Evolutionary conservation across 768 basidiomycete genomes (phyloP).

Genomic region (Tylopilus plumbeoviolaceoides): DNA sequence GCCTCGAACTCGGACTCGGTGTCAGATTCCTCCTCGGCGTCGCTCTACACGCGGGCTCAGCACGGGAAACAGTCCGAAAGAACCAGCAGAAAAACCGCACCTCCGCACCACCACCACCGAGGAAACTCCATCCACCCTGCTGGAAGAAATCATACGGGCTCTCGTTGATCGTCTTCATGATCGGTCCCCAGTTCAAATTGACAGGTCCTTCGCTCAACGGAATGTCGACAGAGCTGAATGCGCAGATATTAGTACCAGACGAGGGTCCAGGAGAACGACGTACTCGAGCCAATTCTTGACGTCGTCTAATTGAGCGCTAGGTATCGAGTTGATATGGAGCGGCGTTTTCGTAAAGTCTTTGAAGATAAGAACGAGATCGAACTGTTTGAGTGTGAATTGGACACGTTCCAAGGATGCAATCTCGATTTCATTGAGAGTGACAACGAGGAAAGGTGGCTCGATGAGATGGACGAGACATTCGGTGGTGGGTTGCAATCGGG

Average conservation of each 20-base stretch:
- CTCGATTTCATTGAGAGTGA: slow-evolving; percentile 92
- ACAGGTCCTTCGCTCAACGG: slow-evolving; percentile 93
- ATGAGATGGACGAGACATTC: slow-evolving; percentile 95
- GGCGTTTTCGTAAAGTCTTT: slow-evolving; percentile 92
- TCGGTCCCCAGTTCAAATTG: slow-evolving; percentile 96
- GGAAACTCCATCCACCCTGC: slow-evolving; percentile 96
- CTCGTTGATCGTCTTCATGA: slow-evolving; percentile 99
- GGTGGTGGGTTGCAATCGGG: slow-evolving; percentile 91
- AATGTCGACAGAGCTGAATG: slow-evolving; percentile 89
- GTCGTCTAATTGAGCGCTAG: slow-evolving; percentile 84
- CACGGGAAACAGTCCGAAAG: slow-evolving; percentile 12
- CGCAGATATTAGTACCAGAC: slow-evolving; percentile 1
- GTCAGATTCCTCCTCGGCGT: slow-evolving; percentile 59
- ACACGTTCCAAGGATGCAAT: slow-evolving; percentile 96
- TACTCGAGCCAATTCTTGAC: slow-evolving; percentile 99
- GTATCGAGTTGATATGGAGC: slow-evolving; percentile 95
- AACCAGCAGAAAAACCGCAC: slow-evolving; percentile 37
- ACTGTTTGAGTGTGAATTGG: slow-evolving; percentile 93
- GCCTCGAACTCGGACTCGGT: slow-evolving; percentile 66
- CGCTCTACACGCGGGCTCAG: slow-evolving; percentile 44
- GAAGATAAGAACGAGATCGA: slow-evolving; percentile 96
- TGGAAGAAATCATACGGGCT: slow-evolving; percentile 95
- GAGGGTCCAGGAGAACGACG: slow-evolving; percentile 27
- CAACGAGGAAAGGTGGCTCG: slow-evolving; percentile 93
- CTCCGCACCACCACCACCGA: slow-evolving; percentile 65